Conservation (phyloP, 129 eudicot genomes). For the Chrysanthemum makinoi region DNA sequence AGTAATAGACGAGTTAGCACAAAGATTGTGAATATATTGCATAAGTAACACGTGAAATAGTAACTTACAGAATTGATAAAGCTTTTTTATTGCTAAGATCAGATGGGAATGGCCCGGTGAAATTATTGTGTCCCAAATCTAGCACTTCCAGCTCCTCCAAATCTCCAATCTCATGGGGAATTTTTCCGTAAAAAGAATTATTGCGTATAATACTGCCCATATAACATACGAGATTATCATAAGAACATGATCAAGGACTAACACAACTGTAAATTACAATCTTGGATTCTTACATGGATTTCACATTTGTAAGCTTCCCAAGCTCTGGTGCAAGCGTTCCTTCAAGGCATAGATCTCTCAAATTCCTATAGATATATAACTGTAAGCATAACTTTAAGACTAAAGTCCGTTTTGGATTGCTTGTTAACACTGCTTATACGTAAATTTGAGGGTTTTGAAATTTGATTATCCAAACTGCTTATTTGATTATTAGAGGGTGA, state of each 20-base stretch:
- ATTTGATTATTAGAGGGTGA: no score
- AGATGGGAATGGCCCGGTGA: constrained; percentile 46
- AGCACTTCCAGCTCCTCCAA: constrained; percentile 61
- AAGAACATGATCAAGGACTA: constrained; percentile 8
- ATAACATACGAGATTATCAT: constrained; percentile 18
- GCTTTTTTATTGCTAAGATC: constrained; percentile 49
- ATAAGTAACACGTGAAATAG: neutral
- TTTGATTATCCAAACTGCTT: no score
- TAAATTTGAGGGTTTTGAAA: no score
- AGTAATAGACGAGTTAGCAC: constrained; percentile 5
- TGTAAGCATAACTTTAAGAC: no score
- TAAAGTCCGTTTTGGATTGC: no score
- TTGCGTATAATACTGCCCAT: constrained; percentile 54
- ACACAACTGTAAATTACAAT: neutral
- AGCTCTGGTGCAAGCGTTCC: constrained; percentile 70
- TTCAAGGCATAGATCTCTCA: constrained; percentile 62
- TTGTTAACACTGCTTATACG: no score
- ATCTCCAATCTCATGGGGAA: constrained; percentile 54
- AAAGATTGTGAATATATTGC: neutral
- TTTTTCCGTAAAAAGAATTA: constrained; percentile 55
- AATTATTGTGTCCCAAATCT: constrained; percentile 74
- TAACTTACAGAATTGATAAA: constrained; percentile 61
- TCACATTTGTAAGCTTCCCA: constrained; percentile 49
- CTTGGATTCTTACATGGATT: constrained; percentile 53
- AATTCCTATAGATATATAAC: constrained; percentile 34